Evolutionary conservation across 306 rosid species (phyloP).

Genomic region (Cicer yamashitae): DNA sequence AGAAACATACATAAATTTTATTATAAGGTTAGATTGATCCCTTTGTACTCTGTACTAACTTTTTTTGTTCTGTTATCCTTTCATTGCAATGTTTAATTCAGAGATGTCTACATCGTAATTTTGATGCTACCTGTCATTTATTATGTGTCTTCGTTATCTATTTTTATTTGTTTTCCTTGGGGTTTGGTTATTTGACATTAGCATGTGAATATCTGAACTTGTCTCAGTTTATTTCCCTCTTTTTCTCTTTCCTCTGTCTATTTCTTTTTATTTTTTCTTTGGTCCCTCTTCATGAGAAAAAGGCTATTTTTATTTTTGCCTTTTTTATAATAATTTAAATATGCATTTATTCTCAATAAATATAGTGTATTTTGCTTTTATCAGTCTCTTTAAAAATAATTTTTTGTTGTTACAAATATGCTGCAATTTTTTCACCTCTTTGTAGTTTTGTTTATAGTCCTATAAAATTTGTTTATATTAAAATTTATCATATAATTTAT

Average conservation of each 20-base stretch:
- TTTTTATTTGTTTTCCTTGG: slow-evolving; percentile 32
- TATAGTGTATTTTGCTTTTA: too few relatives aligned
- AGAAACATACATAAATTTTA: background rate
- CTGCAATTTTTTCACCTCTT: too few relatives aligned
- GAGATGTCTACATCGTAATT: slow-evolving; percentile 46
- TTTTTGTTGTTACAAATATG: too few relatives aligned
- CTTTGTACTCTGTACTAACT: slow-evolving; percentile 29
- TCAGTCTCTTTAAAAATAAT: too few relatives aligned
- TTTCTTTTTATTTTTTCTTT: background rate
- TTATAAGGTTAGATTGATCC: slow-evolving; percentile 25
- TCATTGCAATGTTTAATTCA: slow-evolving; percentile 39
- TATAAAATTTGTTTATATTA: too few relatives aligned
- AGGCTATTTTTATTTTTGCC: slow-evolving; percentile 6
- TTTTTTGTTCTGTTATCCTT: slow-evolving; percentile 47
- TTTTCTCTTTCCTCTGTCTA: background rate
- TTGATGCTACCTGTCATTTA: slow-evolving; percentile 45
- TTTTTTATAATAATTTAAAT: too few relatives aligned
- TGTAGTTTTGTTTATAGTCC: too few relatives aligned
- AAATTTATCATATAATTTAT: too few relatives aligned
- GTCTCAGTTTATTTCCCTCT: background rate
- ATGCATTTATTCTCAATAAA: too few relatives aligned
- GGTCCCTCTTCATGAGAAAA: slow-evolving; percentile 28
- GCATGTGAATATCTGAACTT: slow-evolving; percentile 50
- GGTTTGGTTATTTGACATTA: slow-evolving; percentile 35
- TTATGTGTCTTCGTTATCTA: slow-evolving; percentile 44